Conservation (phyloP, 176 grass and related monocot genomes). For the maize (Zea mays) region Zm-B73-REFERENCE-NAM-5.0 NC_050100.1:71094501-71095000, state of each 20-base stretch:
- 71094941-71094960: neutral
- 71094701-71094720: neutral
- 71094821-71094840: too few species aligned
- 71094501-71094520: too few species aligned
- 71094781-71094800: neutral
- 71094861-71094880: too few species aligned
- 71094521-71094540: too few species aligned
- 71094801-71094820: too few species aligned
- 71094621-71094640: neutral
- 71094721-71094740: neutral
- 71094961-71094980: neutral
- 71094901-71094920: neutral
- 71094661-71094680: neutral
- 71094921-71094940: neutral
- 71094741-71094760: neutral
- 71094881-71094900: neutral
- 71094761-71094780: neutral
- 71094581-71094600: neutral
- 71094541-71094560: too few species aligned
- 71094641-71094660: neutral
- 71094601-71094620: neutral
- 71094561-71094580: too few species aligned
- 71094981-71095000: constrained; percentile 52
- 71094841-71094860: neutral
- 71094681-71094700: neutral